Conservation (phyloP, 768 basidiomycete species). For the Lactarius akahatsu region DNA sequence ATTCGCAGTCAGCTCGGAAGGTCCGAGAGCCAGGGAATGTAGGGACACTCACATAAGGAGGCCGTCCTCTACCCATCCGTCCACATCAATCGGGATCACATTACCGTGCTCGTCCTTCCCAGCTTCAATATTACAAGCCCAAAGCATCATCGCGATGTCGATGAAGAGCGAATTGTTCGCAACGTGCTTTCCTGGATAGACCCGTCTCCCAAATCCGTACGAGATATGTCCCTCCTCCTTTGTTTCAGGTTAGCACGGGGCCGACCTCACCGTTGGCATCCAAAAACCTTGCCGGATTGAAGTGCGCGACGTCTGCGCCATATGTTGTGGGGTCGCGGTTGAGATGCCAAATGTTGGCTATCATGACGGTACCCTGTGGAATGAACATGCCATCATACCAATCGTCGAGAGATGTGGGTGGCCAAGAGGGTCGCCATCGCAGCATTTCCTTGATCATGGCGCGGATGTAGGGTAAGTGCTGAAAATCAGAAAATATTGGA, state of each 20-base stretch:
- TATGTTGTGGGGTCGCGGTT: conserved; percentile 33
- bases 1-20: no score
- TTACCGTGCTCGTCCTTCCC: neutral
- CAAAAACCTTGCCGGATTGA: conserved; percentile 32
- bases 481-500: conserved; percentile 19
- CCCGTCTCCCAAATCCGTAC: conserved; percentile 33
- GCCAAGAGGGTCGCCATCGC: conserved; percentile 18
- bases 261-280: conserved; percentile 30
- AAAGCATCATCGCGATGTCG: conserved; percentile 34
- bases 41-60: neutral
- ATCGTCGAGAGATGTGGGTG: conserved; percentile 30
- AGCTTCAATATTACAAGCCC: conserved; percentile 29
- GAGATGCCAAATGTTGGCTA: conserved; percentile 34
- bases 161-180: conserved; percentile 36
- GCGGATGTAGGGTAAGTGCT: conserved; percentile 21
- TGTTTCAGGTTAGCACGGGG: conserved; percentile 25
- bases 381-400: conserved; percentile 35
- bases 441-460: conserved; percentile 26
- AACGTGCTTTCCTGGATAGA: conserved; percentile 12
- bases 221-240: conserved; percentile 16
- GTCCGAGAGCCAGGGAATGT: no score
- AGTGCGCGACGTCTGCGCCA: conserved; percentile 29
- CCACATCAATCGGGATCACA: conserved; percentile 10
- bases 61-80: neutral
- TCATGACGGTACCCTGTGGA: conserved; percentile 38